Evolutionary conservation across 2,329 filamentous ascomycete species (phyloP).

Genomic region (Sporothrix luriei): DNA sequence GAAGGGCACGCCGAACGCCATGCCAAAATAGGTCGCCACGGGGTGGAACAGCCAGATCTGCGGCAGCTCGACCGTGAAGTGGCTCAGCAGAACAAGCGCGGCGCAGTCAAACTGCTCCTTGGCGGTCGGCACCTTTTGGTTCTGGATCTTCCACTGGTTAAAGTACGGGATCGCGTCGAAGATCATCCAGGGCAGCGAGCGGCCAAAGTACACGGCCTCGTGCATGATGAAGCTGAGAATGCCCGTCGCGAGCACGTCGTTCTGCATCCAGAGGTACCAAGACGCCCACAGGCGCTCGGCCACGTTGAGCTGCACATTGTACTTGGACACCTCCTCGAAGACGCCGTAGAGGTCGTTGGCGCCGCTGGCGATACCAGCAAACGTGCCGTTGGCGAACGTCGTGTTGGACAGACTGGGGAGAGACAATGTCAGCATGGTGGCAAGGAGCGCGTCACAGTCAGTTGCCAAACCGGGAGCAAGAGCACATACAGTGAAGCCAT

Average conservation of each 20-base stretch:
- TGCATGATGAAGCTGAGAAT: constrained; percentile 98
- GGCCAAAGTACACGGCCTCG: constrained; percentile 91
- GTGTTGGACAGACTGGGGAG: constrained; percentile 30
- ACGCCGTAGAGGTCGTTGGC: constrained; percentile 58
- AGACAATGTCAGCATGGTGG: not conserved
- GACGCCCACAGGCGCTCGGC: constrained; percentile 89
- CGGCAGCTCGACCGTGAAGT: constrained; percentile 96
- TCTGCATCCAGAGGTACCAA: constrained; percentile 98
- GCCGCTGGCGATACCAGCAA: constrained; percentile 39
- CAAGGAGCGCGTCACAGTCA: not conserved
- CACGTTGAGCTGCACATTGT: constrained; percentile 84
- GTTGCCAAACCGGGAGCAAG: not conserved
- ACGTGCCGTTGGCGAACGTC: constrained; percentile 32
- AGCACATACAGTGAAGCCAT: constrained; percentile 31
- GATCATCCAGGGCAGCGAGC: constrained; percentile 86
- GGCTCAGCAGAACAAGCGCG: constrained; percentile 85
- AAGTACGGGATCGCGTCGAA: constrained; percentile 87
- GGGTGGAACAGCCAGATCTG: constrained; percentile 99
- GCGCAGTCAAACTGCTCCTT: constrained; percentile 96
- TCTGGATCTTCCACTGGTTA: constrained; percentile 93
- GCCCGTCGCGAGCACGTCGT: constrained; percentile 92
- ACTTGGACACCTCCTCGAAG: constrained; percentile 65
- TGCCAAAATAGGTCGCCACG: constrained; percentile 87
- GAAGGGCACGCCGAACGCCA: constrained; percentile 87
- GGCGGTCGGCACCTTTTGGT: constrained; percentile 84